Evolutionary conservation across 2,329 filamentous ascomycete species (phyloP).

Genomic region (Colletotrichum shisoi): DNA sequence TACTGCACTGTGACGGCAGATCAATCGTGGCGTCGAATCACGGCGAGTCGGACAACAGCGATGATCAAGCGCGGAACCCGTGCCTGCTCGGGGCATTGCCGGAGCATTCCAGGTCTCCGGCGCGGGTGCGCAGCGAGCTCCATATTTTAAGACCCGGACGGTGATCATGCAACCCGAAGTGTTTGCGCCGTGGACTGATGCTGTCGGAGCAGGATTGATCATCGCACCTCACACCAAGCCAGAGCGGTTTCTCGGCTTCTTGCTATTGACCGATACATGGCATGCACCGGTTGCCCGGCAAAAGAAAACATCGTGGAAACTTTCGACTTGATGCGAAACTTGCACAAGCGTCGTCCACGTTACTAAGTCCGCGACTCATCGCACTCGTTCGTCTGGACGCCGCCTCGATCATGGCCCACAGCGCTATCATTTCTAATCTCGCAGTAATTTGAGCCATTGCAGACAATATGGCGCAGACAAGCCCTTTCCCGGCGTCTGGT

Average conservation of each 20-base stretch:
- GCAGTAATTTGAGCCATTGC: not conserved
- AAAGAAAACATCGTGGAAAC: slow-evolving; percentile 2
- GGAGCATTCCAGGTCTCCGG: slow-evolving; percentile 14
- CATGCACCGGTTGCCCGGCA: slow-evolving; percentile 2
- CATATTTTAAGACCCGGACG: slow-evolving; percentile 35
- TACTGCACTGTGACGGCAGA: slow-evolving; percentile 14
- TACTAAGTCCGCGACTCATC: slow-evolving; percentile 22
- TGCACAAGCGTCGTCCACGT: slow-evolving; percentile 22
- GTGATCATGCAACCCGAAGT: slow-evolving; percentile 33
- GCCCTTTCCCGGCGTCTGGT: slow-evolving; percentile 1
- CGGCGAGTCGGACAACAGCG: slow-evolving; percentile 16
- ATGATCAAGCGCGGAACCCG: slow-evolving; percentile 17
- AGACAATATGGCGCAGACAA: slow-evolving; percentile 6
- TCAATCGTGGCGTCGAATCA: slow-evolving; percentile 13
- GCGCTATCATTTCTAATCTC: not conserved
- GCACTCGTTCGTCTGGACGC: slow-evolving; percentile 3
- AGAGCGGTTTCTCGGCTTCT: not conserved
- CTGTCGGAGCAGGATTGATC: slow-evolving; percentile 30
- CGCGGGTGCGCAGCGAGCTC: slow-evolving; percentile 26
- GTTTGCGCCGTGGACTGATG: slow-evolving; percentile 8
- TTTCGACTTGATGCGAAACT: slow-evolving; percentile 25
- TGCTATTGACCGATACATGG: slow-evolving; percentile 15
- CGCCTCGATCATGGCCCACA: not conserved
- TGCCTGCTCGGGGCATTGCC: slow-evolving; percentile 27
- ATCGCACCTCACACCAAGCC: slow-evolving; percentile 9